Conservation (phyloP, 768 basidiomycete species). For the Hygrophorus russula region DNA sequence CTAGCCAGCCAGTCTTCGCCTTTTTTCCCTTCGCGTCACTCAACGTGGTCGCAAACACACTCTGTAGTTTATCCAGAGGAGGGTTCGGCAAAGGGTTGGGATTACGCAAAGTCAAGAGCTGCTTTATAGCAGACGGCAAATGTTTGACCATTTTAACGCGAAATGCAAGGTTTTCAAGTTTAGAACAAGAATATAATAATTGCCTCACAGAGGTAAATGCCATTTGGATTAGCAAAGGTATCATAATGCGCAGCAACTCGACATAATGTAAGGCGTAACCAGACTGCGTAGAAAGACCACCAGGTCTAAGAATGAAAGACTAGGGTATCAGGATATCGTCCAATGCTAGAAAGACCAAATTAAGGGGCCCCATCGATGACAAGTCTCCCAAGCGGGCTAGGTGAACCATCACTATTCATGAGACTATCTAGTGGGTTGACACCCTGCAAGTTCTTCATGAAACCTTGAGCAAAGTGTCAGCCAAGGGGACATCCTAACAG, state of each 20-base stretch:
- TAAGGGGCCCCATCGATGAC: slow-evolving; percentile 29
- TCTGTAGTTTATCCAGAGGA: slow-evolving; percentile 36
- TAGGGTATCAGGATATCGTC: background rate
- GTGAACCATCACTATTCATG: slow-evolving; percentile 30
- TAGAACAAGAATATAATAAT: too few species aligned
- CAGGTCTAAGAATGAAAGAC: background rate
- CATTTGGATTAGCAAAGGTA: background rate
- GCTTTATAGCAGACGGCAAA: slow-evolving; percentile 61
- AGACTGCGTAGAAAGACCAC: background rate
- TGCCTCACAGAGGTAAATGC: background rate
- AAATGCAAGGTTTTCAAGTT: too few species aligned
- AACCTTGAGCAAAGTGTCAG: slow-evolving; percentile 23
- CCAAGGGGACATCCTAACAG: background rate
- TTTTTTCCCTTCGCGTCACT: slow-evolving; percentile 51
- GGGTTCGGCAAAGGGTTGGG: slow-evolving; percentile 52
- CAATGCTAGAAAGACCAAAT: background rate
- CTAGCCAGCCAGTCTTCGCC: slow-evolving; percentile 73
- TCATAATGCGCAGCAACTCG: slow-evolving; percentile 9
- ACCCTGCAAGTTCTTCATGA: slow-evolving; percentile 41
- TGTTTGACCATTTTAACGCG: slow-evolving; percentile 27
- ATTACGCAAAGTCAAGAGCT: slow-evolving; percentile 55
- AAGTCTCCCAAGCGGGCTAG: slow-evolving; percentile 37
- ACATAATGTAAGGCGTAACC: background rate
- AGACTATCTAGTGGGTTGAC: slow-evolving; percentile 48
- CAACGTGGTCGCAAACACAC: slow-evolving; percentile 49